Evolutionary conservation across 2,329 filamentous ascomycete genomes (phyloP), one percentile per base, ranked within the genome.

Genomic region (Knufia petricola): DNA sequence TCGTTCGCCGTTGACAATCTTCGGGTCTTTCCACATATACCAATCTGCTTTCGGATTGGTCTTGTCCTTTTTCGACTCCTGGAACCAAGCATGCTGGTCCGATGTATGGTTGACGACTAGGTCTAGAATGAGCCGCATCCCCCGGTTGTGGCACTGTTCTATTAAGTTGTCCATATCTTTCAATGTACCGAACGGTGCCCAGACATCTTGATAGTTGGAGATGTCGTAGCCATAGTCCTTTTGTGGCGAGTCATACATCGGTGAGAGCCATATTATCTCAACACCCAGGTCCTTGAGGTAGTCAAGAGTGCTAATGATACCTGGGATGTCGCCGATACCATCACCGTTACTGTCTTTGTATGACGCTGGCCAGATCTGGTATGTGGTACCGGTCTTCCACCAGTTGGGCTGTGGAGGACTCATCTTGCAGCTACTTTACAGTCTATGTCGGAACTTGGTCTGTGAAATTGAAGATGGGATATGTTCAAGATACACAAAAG

Each of bases 51-150:
- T 78, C 0, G 70, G 62, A 55, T 70, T 75, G 19, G 52, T 55
- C 30, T 49, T 54, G 52, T 48, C 34, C 34, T 48, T 55, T 28
- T 51, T 73, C 1, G 75, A 78, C 53, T 80, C 75, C 51, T 66
- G 62, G 59, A 81, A 82, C 78, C 78, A 79, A 28, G 64, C 60
- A 57, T 79, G 76, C 65, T 69, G 52, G 66, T 71, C 57, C 46
- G 79, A 84, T 0, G 84, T 87, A 61, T 90, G 85, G 56, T 88
- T 90, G 52, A 88, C 75, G 1, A 89, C 85, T 2, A 89, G 69
- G 59, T 89, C 84, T 50, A 88, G 74, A 49, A 89, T 79, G 9
- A 88, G 65, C 55, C 77, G 79, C 76, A 88, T 85, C 2, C 75
- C 79, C 3, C 81, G 72, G 13, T 72, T 64, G 51, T 84, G 80